Conservation (phyloP, 495 filamentous ascomycete species). For the Thozetella sp. region DNA sequence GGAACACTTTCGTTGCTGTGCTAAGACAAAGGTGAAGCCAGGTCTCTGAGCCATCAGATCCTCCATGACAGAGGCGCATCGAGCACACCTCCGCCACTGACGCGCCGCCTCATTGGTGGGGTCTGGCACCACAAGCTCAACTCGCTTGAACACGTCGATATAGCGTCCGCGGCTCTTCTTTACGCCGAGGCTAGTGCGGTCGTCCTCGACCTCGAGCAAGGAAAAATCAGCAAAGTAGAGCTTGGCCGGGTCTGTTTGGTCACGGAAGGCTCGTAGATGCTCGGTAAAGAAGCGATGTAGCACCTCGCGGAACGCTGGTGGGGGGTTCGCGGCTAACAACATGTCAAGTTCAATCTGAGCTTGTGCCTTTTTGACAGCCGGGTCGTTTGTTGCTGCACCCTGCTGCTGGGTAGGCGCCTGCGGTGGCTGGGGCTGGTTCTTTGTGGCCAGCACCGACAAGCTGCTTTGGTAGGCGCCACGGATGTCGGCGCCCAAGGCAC, state of each 20-base stretch:
- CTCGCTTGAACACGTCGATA: constrained; percentile 44
- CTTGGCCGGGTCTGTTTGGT: constrained; percentile 40
- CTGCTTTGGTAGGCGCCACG: constrained; percentile 44
- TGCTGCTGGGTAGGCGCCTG: constrained; percentile 25
- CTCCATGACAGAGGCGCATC: constrained; percentile 67
- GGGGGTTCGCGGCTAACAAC: constrained; percentile 45
- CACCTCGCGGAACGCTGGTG: constrained; percentile 46
- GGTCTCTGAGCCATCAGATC: constrained; percentile 46
- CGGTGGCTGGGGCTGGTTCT: constrained; percentile 17
- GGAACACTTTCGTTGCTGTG: constrained; percentile 52
- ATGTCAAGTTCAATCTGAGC: constrained; percentile 47
- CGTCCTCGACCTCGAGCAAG: constrained; percentile 49
- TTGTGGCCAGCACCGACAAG: constrained; percentile 30
- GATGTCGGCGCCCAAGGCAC: constrained; percentile 40
- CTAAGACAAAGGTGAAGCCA: constrained; percentile 49
- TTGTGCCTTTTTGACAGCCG: constrained; percentile 33
- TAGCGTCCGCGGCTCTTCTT: constrained; percentile 21
- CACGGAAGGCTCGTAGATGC: constrained; percentile 38
- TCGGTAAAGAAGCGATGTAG: constrained; percentile 46
- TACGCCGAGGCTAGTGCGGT: constrained; percentile 20
- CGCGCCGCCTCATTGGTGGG: constrained; percentile 11
- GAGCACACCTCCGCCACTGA: constrained; percentile 57
- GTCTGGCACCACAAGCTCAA: constrained; percentile 15
- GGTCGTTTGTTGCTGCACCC: constrained; percentile 27
- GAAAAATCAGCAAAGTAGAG: constrained; percentile 52